Evolutionary conservation across 2,329 filamentous ascomycete genomes (phyloP).

Genomic region (Lachnellula subtilissima): DNA sequence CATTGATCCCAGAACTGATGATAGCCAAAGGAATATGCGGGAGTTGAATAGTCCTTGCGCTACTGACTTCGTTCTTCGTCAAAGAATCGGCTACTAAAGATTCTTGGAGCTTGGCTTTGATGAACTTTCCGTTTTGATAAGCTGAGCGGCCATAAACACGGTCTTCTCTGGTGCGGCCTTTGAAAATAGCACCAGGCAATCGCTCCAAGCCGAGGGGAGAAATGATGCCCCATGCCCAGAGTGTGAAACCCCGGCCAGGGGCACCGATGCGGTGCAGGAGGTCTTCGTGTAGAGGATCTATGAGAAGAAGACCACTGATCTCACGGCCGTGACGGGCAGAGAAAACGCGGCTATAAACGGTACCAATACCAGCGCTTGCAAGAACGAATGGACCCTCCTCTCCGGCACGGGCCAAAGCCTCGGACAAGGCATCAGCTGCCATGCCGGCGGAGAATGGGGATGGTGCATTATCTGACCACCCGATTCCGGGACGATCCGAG

Average conservation of each 20-base stretch:
- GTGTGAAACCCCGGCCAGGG: conserved; percentile 68
- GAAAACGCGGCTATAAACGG: conserved; percentile 87
- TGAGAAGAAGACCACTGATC: conserved; percentile 73
- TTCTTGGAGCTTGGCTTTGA: conserved; percentile 91
- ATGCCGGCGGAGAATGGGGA: conserved; percentile 92
- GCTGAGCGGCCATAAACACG: conserved; percentile 77
- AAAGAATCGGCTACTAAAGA: conserved; percentile 81
- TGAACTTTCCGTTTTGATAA: conserved; percentile 74
- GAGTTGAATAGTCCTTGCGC: conserved; percentile 73
- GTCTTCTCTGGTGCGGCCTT: conserved; percentile 73
- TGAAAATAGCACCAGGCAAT: conserved; percentile 74
- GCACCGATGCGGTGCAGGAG: conserved; percentile 64
- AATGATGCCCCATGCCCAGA: conserved; percentile 82
- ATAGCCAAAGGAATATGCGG: conserved; percentile 58
- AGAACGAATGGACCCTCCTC: conserved; percentile 88
- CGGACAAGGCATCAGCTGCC: conserved; percentile 81
- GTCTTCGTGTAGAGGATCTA: conserved; percentile 88
- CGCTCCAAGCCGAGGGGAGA: conserved; percentile 83
- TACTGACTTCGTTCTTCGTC: conserved; percentile 75
- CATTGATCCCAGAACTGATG: conserved; percentile 73
- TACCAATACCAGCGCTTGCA: conserved; percentile 79
- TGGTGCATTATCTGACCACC: conserved; percentile 85
- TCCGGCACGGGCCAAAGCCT: conserved; percentile 73
- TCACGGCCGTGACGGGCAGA: conserved; percentile 73
- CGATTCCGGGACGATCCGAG: conserved; percentile 86